Evolutionary conservation across 257 asterid genomes (phyloP), one percentile per base, ranked within the genome.

Genomic region (Solanum dulcamara): DNA sequence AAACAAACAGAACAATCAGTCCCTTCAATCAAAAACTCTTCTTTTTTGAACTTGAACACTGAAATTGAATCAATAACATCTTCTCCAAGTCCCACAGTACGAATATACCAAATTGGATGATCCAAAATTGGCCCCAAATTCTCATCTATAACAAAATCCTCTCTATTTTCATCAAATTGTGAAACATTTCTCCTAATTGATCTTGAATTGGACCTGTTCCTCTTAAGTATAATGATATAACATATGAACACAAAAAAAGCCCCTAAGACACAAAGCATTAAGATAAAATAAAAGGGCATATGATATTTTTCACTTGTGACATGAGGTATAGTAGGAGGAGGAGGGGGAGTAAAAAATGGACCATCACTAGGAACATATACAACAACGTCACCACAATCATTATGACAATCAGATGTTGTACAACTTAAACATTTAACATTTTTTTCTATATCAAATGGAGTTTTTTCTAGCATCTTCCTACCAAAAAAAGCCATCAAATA

Each of bases 1-100:
- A 95, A 85, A 44, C 99, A 95, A 75, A 95, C 92, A 20, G 97
- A 86, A 51, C 99, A 95, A 81, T 95, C 98, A 62, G 74, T 53
- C 6, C 94, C 93, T 42, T 92, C 96, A 59, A 88, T 87, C 84
- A 92, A 38, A 11, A 90, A 87, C 3, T 85, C 91, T 12, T 85
- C 91, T 28, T 84, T 93, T 17, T 84, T 87, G 48, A 87, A 93
- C 87, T 70, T 59, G 44, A 93, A 90, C 17, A 90, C 87, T 0
- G 94, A 51, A 62, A 95, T 93, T 3, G 98, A 91, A 83, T 93
- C 97, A 75, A 95, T 93, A 15, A 87, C 87, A 2, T 94, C 84
- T 14, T 90, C 93, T 1, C 88, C 86, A 55, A 93, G 92, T 55
- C 98, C 98, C 3, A 90, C 87, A 0, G 96, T 93, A 9, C 91